A percentile compares a stretch with the other conserved stretches of the same genome.
phyloP scores from a whole-genome alignment of 2,329 filamentous ascomycete species.

The Huntiella decipiens region DNA sequence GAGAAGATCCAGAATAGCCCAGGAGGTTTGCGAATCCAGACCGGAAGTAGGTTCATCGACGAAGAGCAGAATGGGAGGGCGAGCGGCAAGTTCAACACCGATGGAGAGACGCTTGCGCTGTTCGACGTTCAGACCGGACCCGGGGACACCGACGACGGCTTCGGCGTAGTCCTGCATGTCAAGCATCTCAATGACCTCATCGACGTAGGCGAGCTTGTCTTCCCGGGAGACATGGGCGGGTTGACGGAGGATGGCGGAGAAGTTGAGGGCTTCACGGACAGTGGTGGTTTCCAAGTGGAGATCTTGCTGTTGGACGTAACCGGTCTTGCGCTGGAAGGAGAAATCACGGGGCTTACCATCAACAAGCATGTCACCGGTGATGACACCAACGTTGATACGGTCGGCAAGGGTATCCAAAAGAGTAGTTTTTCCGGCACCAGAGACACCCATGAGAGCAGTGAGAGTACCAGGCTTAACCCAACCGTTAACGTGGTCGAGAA shows the following conservation, averaged over 20 bases:
- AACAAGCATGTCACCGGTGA: conserved; percentile 48
- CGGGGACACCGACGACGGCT: conserved; percentile 75
- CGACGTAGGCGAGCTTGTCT: conserved; percentile 75
- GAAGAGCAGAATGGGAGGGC: conserved; percentile 75
- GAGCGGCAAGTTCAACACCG: conserved; percentile 87
- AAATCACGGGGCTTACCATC: conserved; percentile 36
- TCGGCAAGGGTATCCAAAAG: conserved; percentile 25
- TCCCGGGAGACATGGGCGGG: conserved; percentile 49
- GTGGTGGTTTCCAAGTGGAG: conserved; percentile 69
- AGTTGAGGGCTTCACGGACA: conserved; percentile 72
- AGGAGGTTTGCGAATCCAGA: conserved; percentile 82
- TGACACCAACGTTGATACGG: conserved; percentile 39
- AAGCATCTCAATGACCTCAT: conserved; percentile 75
- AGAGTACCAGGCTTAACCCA: conserved; percentile 83
- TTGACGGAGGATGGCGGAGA: conserved; percentile 71
- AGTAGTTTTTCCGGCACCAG: conserved; percentile 26
- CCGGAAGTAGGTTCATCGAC: conserved; percentile 91
- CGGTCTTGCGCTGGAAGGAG: conserved; percentile 45
- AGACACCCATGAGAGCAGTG: conserved; percentile 57
- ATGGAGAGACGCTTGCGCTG: conserved; percentile 69
- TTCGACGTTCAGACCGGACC: conserved; percentile 62
- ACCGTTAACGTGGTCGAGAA: conserved; percentile 64
- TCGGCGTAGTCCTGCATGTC: conserved; percentile 85
- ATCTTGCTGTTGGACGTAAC: conserved; percentile 73
- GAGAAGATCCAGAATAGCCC: conserved; percentile 74